A percentile compares a stretch with the other conserved stretches of the same genome.
These are phyloP conservation scores for Neonothopanus nambi DNA, from an alignment of 1,284 basidiomycete species.

Conservation along the genomic window DNA sequence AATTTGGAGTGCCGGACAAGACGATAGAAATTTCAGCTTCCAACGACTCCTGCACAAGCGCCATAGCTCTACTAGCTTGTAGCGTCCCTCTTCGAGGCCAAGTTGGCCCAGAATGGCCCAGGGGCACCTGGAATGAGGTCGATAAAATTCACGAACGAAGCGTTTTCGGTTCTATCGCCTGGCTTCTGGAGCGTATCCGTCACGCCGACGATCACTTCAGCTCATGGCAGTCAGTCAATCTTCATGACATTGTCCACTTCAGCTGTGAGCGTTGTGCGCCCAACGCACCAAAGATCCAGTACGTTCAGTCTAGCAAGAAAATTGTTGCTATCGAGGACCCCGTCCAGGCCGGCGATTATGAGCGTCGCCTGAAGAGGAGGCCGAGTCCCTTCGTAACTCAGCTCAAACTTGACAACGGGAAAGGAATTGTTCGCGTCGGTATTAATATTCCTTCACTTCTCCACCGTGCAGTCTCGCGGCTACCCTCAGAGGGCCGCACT, in stretches of 20 bases:
- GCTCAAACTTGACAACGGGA: slow-evolving; percentile 66
- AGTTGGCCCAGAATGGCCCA: slow-evolving; percentile 79
- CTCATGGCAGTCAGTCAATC: slow-evolving; percentile 56
- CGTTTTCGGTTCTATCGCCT: slow-evolving; percentile 80
- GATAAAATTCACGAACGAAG: slow-evolving; percentile 84
- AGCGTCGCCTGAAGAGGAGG: slow-evolving; percentile 84
- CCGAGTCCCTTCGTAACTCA: slow-evolving; percentile 89
- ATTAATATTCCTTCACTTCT: slow-evolving; percentile 87
- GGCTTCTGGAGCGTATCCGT: slow-evolving; percentile 84
- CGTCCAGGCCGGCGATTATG: slow-evolving; percentile 82
- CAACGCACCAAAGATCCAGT: slow-evolving; percentile 70
- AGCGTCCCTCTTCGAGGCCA: slow-evolving; percentile 67
- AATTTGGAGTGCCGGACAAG: slow-evolving; percentile 63
- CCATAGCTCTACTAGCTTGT: slow-evolving; percentile 79
- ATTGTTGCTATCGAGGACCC: slow-evolving; percentile 81
- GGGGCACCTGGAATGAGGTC: slow-evolving; percentile 73
- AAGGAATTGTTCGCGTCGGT: slow-evolving; percentile 80
- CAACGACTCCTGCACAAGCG: slow-evolving; percentile 66
- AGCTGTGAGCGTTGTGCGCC: slow-evolving; percentile 82
- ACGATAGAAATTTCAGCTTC: slow-evolving; percentile 54
- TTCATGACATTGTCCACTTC: slow-evolving; percentile 39
- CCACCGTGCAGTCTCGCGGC: slow-evolving; percentile 82
- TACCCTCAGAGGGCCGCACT: slow-evolving; percentile 61
- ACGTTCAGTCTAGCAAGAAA: slow-evolving; percentile 62
- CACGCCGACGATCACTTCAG: slow-evolving; percentile 65